phyloP scores from a whole-genome alignment of 2,329 filamentous ascomycete species.

The Purpureocillium takamizusanense region DNA sequence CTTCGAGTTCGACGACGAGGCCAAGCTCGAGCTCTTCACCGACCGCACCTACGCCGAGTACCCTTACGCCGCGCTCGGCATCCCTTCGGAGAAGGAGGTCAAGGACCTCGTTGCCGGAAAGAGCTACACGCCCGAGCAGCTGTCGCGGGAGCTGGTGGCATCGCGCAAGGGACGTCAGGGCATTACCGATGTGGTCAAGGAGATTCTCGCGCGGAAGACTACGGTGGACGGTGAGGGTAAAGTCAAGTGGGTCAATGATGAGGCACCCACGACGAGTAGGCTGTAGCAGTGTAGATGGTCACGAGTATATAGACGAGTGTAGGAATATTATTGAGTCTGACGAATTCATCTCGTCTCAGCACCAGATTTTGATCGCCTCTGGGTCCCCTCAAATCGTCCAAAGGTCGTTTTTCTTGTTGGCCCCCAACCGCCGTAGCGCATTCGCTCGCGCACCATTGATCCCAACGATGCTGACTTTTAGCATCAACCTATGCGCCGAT shows the following conservation, averaged over 20 bases:
- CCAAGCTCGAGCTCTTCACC: constrained; percentile 51
- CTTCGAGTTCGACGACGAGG: constrained; percentile 44
- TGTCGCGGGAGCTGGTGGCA: constrained; percentile 54
- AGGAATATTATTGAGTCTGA: not conserved
- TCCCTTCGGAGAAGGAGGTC: constrained; percentile 64
- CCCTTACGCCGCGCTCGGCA: constrained; percentile 58
- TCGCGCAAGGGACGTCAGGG: constrained; percentile 57
- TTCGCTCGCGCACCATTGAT: too few relatives aligned
- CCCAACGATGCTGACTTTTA: too few relatives aligned
- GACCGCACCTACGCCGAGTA: constrained; percentile 60
- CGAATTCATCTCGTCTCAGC: too few relatives aligned
- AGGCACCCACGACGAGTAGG: constrained; percentile 20
- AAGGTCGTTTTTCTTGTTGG: too few relatives aligned
- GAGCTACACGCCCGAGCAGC: constrained; percentile 39
- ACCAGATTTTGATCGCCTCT: too few relatives aligned
- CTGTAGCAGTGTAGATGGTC: constrained; percentile 14
- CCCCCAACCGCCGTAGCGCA: too few relatives aligned
- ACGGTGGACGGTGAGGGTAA: constrained; percentile 32
- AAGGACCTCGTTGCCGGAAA: constrained; percentile 31
- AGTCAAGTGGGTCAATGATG: constrained; percentile 26
- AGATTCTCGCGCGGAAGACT: constrained; percentile 59
- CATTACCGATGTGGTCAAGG: constrained; percentile 56
- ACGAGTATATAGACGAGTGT: not conserved
- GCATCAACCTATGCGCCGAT: too few relatives aligned
- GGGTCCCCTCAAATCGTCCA: too few relatives aligned